Conservation (phyloP, 768 basidiomycete species). For the Leccinum arenicola region DNA sequence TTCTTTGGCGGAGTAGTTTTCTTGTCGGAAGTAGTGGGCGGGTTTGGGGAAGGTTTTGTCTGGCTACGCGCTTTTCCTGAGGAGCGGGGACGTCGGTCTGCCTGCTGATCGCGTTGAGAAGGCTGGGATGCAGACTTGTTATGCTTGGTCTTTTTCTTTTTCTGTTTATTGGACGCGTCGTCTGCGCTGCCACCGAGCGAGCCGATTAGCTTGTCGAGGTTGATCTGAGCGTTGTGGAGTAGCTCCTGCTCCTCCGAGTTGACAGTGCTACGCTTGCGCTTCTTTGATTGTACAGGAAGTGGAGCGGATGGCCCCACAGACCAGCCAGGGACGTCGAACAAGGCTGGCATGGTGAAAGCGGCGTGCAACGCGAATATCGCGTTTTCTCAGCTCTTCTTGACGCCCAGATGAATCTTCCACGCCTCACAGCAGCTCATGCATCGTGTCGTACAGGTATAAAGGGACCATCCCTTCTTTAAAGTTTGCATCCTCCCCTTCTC, state of each 20-base stretch:
- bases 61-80: slow-evolving; percentile 1
- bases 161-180: slow-evolving; percentile 26
- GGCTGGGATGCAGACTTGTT: slow-evolving; percentile 3
- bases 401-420: slow-evolving; percentile 13
- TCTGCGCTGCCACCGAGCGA: slow-evolving; percentile 36
- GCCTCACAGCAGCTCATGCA: slow-evolving; percentile 12
- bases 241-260: slow-evolving; percentile 36
- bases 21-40: slow-evolving; percentile 5
- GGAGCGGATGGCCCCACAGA: slow-evolving; percentile 42
- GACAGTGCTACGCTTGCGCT: slow-evolving; percentile 56
- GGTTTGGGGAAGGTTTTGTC: slow-evolving; percentile 11
- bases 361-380: slow-evolving; percentile 20
- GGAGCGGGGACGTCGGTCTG: background rate
- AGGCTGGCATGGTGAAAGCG: slow-evolving; percentile 24
- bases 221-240: slow-evolving; percentile 41
- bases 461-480: background rate
- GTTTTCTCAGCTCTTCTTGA: slow-evolving; percentile 8
- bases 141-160: slow-evolving; percentile 2
- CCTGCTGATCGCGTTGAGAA: slow-evolving; percentile 7
- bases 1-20: slow-evolving; percentile 4
- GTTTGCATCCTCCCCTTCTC: background rate
- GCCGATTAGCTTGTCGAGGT: slow-evolving; percentile 60
- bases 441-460: slow-evolving; percentile 21
- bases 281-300: slow-evolving; percentile 37
- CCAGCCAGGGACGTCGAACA: slow-evolving; percentile 74